phyloP scores from a whole-genome alignment of 1,284 basidiomycete species.

The Singerocomus inundabilis region DNA sequence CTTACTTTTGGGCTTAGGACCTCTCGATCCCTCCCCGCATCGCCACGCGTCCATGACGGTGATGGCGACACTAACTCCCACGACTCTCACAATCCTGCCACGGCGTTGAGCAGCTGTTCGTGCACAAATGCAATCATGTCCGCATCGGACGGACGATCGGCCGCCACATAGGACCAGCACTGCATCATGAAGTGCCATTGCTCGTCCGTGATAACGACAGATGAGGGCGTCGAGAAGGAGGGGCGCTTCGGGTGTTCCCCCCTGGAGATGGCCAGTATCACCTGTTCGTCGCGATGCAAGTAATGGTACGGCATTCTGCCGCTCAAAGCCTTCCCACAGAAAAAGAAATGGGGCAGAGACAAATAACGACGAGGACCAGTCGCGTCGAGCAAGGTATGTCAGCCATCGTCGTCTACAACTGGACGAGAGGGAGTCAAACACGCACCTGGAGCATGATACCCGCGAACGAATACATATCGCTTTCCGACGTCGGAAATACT shows the following conservation, averaged over 20 bases:
- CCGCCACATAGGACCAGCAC: background rate
- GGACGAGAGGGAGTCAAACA: background rate
- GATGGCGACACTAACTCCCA: too few relatives aligned
- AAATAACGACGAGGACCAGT: background rate
- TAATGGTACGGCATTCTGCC: background rate
- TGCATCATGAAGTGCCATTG: background rate
- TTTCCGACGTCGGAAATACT: background rate
- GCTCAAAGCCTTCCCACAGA: background rate
- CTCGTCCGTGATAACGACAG: background rate
- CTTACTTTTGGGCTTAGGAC: too few relatives aligned
- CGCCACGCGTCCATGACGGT: background rate
- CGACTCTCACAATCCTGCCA: background rate
- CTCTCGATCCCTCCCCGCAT: background rate
- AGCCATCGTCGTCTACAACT: too few relatives aligned
- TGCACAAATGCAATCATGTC: constrained; percentile 17
- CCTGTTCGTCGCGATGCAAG: background rate
- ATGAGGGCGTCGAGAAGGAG: too few relatives aligned
- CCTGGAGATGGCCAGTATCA: background rate
- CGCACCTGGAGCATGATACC: constrained; percentile 3
- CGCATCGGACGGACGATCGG: constrained; percentile 16
- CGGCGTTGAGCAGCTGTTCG: constrained; percentile 11
- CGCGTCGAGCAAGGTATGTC: too few relatives aligned
- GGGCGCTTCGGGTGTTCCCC: too few relatives aligned
- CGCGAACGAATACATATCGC: constrained; percentile 4
- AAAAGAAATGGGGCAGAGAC: background rate